A percentile compares a stretch with the other conserved stretches of the same genome.
Evolutionary conservation across 257 asterid species (phyloP).

Genomic region (Solanum lycopersicoides): DNA sequence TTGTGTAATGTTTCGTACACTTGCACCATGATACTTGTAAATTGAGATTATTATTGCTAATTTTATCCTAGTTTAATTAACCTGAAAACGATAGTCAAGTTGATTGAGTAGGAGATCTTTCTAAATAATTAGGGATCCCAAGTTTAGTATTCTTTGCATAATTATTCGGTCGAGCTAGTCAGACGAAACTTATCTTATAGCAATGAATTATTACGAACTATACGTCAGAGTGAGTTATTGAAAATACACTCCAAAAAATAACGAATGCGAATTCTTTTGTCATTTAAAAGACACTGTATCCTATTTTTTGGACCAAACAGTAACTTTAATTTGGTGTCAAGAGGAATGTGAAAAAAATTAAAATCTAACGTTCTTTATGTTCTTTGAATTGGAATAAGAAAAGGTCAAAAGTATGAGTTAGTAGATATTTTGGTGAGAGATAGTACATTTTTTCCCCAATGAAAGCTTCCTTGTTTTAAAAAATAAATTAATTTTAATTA

Average conservation of each 20-base stretch:
- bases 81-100: neutral
- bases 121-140: neutral
- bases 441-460: neutral
- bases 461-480: neutral
- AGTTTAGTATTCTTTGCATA: too few relatives aligned
- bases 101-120: neutral
- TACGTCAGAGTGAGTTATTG: too few relatives aligned
- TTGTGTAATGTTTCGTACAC: neutral
- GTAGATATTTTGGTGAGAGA: neutral
- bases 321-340: neutral
- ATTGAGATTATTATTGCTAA: neutral
- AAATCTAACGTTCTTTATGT: neutral
- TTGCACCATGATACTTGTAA: neutral
- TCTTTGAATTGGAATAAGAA: neutral
- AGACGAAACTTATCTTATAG: rapidly evolving
- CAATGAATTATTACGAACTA: too few relatives aligned
- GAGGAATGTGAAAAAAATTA: neutral
- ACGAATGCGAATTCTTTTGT: neutral
- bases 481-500: too few relatives aligned
- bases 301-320: neutral
- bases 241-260: too few relatives aligned
- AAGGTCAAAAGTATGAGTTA: neutral
- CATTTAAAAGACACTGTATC: neutral
- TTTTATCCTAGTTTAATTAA: neutral
- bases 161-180: neutral